Evolutionary conservation across 768 basidiomycete species (phyloP), one percentile per base, ranked within the genome.

Genomic region (Panus rudis): DNA sequence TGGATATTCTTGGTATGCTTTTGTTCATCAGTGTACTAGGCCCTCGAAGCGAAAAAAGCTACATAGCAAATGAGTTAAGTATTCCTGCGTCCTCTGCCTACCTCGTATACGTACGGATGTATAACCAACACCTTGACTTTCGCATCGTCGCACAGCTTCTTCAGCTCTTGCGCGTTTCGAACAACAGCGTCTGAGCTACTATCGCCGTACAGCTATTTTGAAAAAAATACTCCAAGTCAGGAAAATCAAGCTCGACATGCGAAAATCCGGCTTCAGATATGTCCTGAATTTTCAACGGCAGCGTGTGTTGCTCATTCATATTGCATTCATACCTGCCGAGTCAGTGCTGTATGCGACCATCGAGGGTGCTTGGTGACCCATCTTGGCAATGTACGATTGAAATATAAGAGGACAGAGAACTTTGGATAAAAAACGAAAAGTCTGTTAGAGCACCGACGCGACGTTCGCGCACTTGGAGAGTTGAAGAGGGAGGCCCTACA

Each of bases 311-410:
- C n/a, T n/a, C n/a, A n/a, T n/a, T n/a, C n/a, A n/a, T n/a, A n/a
- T n/a, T 6, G 58, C 49, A 41, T 63, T 55, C 62, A 62, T 62
- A 7, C 62, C 62, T 37, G 59, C 60, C 1, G 60, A 63, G 31
- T 56, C 55, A 16, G 59, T 56, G 20, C 58, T 58, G 48, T 62
- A 62, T 4, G 56, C 52, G 25, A n/a, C n/a, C n/a, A n/a, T n/a
- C n/a, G n/a, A n/a, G n/a, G n/a, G n/a, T n/a, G n/a, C n/a, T n/a
- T n/a, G n/a, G n/a, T n/a, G n/a, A n/a, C n/a, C n/a, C n/a, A n/a
- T n/a, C n/a, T n/a, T n/a, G n/a, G n/a, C n/a, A n/a, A n/a, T n/a
- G n/a, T n/a, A n/a, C n/a, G n/a, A n/a, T n/a, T n/a, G n/a, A n/a
- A n/a, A n/a, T n/a, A n/a, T n/a, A n/a, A n/a, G n/a, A n/a, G n/a